Conservation (phyloP, 2,329 filamentous ascomycete genomes). For the Ceratocystis destructans region DNA sequence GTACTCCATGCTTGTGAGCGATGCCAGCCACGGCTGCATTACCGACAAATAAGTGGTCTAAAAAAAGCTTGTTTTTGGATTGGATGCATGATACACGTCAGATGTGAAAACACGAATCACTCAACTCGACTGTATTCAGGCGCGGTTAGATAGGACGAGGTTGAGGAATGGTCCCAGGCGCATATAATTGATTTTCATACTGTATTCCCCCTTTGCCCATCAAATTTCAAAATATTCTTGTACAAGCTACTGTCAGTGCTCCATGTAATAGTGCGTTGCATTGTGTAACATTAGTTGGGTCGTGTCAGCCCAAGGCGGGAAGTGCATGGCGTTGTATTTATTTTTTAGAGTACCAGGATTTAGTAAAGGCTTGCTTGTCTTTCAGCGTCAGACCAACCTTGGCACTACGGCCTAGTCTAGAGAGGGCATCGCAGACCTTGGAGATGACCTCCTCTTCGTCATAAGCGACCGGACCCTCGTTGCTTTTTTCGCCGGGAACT, state of each 20-base stretch:
- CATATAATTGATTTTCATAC: conserved; percentile 15
- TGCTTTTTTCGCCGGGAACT: conserved; percentile 27
- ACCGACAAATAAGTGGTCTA: conserved; percentile 30
- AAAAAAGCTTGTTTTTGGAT: background rate
- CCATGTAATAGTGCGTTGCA: background rate
- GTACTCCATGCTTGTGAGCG: conserved; percentile 48
- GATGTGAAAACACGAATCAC: background rate
- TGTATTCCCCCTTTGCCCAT: background rate
- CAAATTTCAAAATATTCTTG: too few relatives aligned
- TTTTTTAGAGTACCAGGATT: conserved; percentile 42
- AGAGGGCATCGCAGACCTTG: conserved; percentile 68
- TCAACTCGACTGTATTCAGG: background rate
- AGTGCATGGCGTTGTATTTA: conserved; percentile 10
- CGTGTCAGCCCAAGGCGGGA: background rate
- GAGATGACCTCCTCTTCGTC: conserved; percentile 63
- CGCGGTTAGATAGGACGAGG: conserved; percentile 2
- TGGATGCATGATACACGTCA: background rate
- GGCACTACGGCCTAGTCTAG: conserved; percentile 77
- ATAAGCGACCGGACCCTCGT: conserved; percentile 26
- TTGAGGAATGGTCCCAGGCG: conserved; percentile 15
- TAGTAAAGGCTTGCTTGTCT: conserved; percentile 73
- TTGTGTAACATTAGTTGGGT: background rate
- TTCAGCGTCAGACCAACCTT: conserved; percentile 69
- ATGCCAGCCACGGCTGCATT: conserved; percentile 46
- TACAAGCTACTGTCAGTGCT: too few relatives aligned